These are phyloP conservation scores for Lentinula sp. DNA, from an alignment of 768 basidiomycete species.

Conservation along the genomic window DNA sequence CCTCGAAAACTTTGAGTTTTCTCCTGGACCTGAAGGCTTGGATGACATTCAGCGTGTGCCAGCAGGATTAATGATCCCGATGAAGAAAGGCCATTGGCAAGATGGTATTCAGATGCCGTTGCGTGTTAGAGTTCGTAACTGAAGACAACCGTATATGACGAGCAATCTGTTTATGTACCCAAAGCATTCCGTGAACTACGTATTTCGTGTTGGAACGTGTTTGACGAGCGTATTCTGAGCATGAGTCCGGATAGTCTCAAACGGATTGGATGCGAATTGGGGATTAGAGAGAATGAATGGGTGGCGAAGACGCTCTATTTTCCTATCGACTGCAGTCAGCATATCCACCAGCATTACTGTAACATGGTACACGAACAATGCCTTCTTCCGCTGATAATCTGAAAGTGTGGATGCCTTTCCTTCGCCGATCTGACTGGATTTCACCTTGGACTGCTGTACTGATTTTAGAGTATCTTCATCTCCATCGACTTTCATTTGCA, in stretches of 20 bases:
- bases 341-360: background rate
- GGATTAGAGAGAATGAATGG: conserved; percentile 64
- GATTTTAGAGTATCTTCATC: background rate
- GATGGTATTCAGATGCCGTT: background rate
- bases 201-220: conserved; percentile 20
- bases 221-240: conserved; percentile 72
- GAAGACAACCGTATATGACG: background rate
- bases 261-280: conserved; percentile 63
- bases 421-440: conserved; percentile 58
- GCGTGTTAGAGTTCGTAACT: background rate
- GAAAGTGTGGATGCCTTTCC: conserved; percentile 54
- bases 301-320: conserved; percentile 61
- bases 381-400: conserved; percentile 58
- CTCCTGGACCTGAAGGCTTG: conserved; percentile 13
- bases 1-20: conserved; percentile 30
- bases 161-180: background rate
- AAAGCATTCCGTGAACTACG: background rate
- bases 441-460: conserved; percentile 16
- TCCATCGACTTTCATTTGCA: background rate
- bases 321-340: conserved; percentile 27
- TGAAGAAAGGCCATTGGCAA: background rate
- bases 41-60: conserved; percentile 2
- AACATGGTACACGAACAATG: conserved; percentile 37
- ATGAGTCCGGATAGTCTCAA: conserved; percentile 73
- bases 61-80: background rate